phyloP scores from a whole-genome alignment of 441 rosid genomes.

The Corymbia calophylla region DNA sequence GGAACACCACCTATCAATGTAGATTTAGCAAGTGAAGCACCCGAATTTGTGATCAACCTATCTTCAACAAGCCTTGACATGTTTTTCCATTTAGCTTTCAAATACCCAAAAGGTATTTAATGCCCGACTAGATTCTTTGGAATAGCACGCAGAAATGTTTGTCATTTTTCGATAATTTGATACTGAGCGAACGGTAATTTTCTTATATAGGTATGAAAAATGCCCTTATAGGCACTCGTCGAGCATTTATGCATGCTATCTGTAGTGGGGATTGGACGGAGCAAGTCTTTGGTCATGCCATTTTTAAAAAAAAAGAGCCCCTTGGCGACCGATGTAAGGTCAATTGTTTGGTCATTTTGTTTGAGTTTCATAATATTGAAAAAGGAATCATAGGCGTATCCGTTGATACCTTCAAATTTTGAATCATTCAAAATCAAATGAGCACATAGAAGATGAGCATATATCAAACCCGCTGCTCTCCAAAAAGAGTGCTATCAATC shows the following conservation, averaged over 20 bases:
- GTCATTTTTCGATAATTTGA: neutral
- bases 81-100: neutral
- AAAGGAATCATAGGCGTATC: neutral
- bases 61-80: neutral
- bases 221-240: neutral
- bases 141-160: neutral
- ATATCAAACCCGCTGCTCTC: neutral
- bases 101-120: neutral
- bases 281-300: neutral
- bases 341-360: neutral
- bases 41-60: neutral
- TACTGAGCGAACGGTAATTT: neutral
- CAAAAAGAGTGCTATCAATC: neutral
- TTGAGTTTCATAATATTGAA: neutral
- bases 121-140: neutral
- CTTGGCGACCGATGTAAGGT: rapidly evolving
- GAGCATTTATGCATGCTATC: neutral
- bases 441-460: neutral
- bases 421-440: neutral
- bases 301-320: neutral
- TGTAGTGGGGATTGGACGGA: rapidly evolving
- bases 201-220: neutral
- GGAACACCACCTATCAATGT: neutral
- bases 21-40: neutral
- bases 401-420: neutral